Evolutionary conservation across 2,329 filamentous ascomycete genomes (phyloP).

Genomic region (Chalara sp.): DNA sequence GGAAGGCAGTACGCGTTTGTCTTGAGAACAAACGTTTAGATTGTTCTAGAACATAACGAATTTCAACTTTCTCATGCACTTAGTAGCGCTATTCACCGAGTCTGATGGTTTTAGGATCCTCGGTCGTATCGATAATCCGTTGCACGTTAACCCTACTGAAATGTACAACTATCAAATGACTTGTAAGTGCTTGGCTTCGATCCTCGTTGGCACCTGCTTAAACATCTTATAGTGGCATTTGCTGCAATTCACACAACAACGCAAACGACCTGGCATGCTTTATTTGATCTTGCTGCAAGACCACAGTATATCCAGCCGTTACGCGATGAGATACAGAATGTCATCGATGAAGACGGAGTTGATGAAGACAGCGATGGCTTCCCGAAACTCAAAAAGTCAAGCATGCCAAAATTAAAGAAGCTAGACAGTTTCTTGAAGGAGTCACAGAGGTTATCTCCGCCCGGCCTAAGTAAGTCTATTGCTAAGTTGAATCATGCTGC

Average conservation of each 20-base stretch:
- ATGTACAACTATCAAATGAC: neutral
- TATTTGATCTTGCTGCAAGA: conserved; percentile 44
- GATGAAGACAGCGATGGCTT: conserved; percentile 40
- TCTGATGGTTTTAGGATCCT: neutral
- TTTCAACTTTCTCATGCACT: too few relatives aligned
- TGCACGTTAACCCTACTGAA: neutral
- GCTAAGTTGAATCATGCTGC: too few relatives aligned
- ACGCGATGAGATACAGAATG: conserved; percentile 19
- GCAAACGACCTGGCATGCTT: conserved; percentile 37
- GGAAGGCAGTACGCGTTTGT: conserved; percentile 15
- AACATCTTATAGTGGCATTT: neutral
- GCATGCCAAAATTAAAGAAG: conserved; percentile 23
- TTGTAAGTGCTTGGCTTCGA: neutral
- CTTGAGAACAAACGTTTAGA: conserved; percentile 11
- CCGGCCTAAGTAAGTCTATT: conserved; percentile 18
- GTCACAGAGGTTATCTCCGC: conserved; percentile 30
- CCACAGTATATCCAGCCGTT: conserved; percentile 35
- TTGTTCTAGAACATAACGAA: too few relatives aligned
- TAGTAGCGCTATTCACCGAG: neutral
- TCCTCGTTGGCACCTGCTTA: neutral
- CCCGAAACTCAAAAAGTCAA: conserved; percentile 24
- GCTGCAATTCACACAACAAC: conserved; percentile 47
- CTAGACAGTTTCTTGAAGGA: conserved; percentile 38
- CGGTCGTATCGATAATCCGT: neutral
- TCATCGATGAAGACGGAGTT: conserved; percentile 34